These are phyloP conservation scores for Fagopyrum tataricum DNA, from an alignment of 148 eudicot genomes.

Conservation along the genomic window DNA sequence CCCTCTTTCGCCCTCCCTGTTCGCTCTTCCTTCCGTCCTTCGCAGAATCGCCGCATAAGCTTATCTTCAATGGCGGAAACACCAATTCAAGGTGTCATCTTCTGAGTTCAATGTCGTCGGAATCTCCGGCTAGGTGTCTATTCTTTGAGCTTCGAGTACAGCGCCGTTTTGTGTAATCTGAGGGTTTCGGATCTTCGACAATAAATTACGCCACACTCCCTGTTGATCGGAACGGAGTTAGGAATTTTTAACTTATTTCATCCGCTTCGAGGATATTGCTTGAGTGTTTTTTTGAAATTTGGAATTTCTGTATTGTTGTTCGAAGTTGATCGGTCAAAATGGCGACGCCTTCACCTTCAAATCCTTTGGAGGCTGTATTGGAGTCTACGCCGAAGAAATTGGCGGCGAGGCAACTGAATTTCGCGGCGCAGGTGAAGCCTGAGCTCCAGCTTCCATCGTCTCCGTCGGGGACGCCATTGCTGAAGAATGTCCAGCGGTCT, in stretches of 20 bases:
- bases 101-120: background rate
- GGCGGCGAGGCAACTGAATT: conserved; percentile 13
- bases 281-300: background rate
- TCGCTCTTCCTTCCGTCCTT: conserved; percentile 5
- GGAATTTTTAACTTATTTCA: background rate
- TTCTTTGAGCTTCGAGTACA: conserved; percentile 1
- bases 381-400: conserved; percentile 14
- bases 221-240: background rate
- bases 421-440: conserved; percentile 11
- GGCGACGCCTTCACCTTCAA: conserved; percentile 14
- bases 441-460: conserved; percentile 8
- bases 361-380: conserved; percentile 8
- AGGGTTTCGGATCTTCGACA: conserved; percentile 1
- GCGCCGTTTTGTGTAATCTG: conserved; percentile 1
- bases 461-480: background rate
- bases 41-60: background rate
- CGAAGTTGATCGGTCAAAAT: conserved; percentile 5
- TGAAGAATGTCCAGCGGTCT: conserved; percentile 7
- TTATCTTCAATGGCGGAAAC: background rate
- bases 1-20: conserved; percentile 3
- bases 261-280: background rate
- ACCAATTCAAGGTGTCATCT: background rate
- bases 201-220: background rate
- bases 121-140: conserved; percentile 1
- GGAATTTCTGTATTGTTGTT: background rate